phyloP scores from a whole-genome alignment of 177 flowering plant genomes.

The Vitis hybrid region DNA sequence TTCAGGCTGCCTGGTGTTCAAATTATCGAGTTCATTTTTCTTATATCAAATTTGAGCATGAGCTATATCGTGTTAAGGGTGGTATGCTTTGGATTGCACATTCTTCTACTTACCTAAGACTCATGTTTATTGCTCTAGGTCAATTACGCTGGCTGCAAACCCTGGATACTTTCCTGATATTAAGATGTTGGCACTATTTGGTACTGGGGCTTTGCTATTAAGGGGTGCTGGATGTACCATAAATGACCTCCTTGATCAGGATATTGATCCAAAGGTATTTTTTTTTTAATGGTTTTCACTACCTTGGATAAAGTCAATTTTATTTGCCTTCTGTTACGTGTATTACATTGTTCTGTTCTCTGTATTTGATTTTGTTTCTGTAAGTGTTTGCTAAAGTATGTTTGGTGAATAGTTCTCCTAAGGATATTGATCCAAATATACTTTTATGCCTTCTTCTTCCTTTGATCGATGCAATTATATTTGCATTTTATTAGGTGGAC shows the following conservation, averaged over 20 bases:
- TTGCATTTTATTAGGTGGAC: too few relatives aligned
- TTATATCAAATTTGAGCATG: too few relatives aligned
- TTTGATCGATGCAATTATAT: too few relatives aligned
- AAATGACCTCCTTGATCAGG: conserved; percentile 89
- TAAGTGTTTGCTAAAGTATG: not conserved
- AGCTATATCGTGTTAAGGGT: not conserved
- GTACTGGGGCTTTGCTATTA: conserved; percentile 86
- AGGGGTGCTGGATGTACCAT: conserved; percentile 98
- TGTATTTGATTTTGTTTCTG: not conserved
- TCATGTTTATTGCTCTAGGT: conserved; percentile 46
- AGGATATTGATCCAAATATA: too few relatives aligned
- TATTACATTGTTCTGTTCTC: not conserved
- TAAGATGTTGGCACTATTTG: conserved; percentile 84
- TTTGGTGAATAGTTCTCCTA: not conserved
- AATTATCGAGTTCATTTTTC: too few relatives aligned
- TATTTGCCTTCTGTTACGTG: not conserved
- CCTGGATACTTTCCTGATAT: conserved; percentile 86
- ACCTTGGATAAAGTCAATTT: not conserved
- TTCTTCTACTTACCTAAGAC: not conserved
- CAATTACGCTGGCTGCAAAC: conserved; percentile 80
- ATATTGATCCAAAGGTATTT: conserved; percentile 76
- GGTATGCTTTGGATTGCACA: not conserved
- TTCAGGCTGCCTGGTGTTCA: too few relatives aligned
- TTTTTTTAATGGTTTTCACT: not conserved
- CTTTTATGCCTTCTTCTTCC: too few relatives aligned